Conservation (phyloP, 2,329 filamentous ascomycete genomes). For the Periconia sp. region DNA sequence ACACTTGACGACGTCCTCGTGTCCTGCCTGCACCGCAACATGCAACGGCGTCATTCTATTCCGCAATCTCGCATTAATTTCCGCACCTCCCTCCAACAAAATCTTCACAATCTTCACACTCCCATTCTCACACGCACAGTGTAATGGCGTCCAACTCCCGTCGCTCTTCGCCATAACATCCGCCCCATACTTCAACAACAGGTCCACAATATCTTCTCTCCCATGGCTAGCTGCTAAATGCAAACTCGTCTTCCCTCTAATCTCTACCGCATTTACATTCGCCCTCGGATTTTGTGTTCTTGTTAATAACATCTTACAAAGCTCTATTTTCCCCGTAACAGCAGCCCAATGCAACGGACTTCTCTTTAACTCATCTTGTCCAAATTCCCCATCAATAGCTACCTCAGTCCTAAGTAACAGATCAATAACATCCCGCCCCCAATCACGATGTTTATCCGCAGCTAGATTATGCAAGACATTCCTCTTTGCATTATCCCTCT, state of each 20-base stretch:
- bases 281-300: constrained; percentile 30
- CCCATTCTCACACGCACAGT: constrained; percentile 44
- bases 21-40: constrained; percentile 43
- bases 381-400: constrained; percentile 47
- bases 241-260: constrained; percentile 43
- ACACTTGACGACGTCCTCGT: constrained; percentile 42
- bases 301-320: constrained; percentile 57
- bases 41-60: constrained; percentile 47
- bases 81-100: constrained; percentile 40
- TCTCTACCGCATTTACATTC: constrained; percentile 42
- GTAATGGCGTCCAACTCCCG: constrained; percentile 41
- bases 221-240: constrained; percentile 43
- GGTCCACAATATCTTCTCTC: constrained; percentile 43
- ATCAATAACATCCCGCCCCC: constrained; percentile 55
- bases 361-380: constrained; percentile 54
- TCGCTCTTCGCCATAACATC: constrained; percentile 42
- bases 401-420: constrained; percentile 49
- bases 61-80: constrained; percentile 39
- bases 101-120: constrained; percentile 37
- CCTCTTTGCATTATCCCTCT: constrained; percentile 38
- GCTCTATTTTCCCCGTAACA: constrained; percentile 59
- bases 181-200: constrained; percentile 37
- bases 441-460: constrained; percentile 53
- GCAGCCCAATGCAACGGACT: constrained; percentile 66
- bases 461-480: constrained; percentile 47